phyloP scores from a whole-genome alignment of 768 basidiomycete species.

The Calocera viscosa region DNA sequence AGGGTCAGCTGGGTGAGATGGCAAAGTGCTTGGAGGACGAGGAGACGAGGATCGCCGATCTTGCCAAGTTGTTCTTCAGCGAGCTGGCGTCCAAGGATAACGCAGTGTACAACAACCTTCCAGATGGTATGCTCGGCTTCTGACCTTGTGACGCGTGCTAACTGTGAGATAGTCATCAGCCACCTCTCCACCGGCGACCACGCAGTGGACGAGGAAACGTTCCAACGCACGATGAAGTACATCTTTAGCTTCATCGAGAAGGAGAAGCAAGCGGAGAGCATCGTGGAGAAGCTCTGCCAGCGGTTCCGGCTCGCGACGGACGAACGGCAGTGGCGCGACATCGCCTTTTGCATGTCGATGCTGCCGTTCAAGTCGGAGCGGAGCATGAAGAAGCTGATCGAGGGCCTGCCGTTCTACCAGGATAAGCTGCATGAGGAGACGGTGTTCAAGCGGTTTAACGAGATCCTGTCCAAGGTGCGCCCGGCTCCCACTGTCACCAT shows the following conservation, averaged over 20 bases:
- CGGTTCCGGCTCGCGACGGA: slow-evolving; percentile 82
- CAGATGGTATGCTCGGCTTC: slow-evolving; percentile 53
- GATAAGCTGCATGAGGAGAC: slow-evolving; percentile 86
- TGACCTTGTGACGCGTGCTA: neutral
- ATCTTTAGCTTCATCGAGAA: slow-evolving; percentile 98
- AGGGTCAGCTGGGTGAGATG: slow-evolving; percentile 98
- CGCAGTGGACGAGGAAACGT: slow-evolving; percentile 82
- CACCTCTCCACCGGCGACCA: slow-evolving; percentile 84
- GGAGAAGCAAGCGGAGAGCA: slow-evolving; percentile 95
- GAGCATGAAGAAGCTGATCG: slow-evolving; percentile 91
- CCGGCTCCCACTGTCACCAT: too few relatives aligned
- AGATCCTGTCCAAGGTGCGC: slow-evolving; percentile 78
- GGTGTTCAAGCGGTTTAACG: slow-evolving; percentile 71
- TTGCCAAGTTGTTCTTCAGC: slow-evolving; percentile 96
- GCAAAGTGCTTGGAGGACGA: slow-evolving; percentile 96
- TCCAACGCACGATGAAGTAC: slow-evolving; percentile 85
- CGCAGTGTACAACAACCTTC: slow-evolving; percentile 96
- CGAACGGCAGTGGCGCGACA: slow-evolving; percentile 91
- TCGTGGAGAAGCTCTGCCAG: slow-evolving; percentile 95
- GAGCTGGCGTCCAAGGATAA: slow-evolving; percentile 96
- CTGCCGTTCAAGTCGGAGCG: slow-evolving; percentile 95
- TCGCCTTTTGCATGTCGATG: slow-evolving; percentile 86
- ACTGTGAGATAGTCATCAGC: slow-evolving; percentile 60
- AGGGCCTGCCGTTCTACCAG: slow-evolving; percentile 81
- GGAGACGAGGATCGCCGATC: slow-evolving; percentile 73